A percentile compares a stretch with the other conserved stretches of the same genome.
phyloP scores from a whole-genome alignment of 345 rosid species.

The Diplotaxis tenuifolia region DNA sequence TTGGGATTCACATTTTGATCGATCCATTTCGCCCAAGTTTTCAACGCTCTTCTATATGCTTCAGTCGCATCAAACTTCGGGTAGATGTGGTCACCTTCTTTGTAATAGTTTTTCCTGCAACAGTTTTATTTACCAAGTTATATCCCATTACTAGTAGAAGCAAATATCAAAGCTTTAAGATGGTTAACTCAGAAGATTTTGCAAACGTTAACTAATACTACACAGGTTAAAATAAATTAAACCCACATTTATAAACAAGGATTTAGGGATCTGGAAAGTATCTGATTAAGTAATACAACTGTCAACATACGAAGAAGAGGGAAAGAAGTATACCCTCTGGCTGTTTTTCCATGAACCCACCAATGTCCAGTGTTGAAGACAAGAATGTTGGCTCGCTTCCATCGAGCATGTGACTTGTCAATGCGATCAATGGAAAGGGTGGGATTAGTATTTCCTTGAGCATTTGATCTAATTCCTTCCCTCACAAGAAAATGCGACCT shows the following conservation, averaged over 20 bases:
- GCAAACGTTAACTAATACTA: neutral
- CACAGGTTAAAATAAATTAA: neutral
- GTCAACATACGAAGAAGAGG: neutral
- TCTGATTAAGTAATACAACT: neutral
- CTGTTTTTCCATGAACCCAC: conserved; percentile 99
- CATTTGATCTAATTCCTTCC: conserved; percentile 76
- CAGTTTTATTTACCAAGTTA: conserved; percentile 24
- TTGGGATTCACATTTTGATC: conserved; percentile 50
- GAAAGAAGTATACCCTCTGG: conserved; percentile 62
- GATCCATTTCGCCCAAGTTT: conserved; percentile 90
- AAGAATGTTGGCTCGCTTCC: conserved; percentile 83
- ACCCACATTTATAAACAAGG: neutral
- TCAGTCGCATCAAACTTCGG: conserved; percentile 79
- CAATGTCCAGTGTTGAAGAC: conserved; percentile 95
- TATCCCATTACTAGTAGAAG: conserved; percentile 4
- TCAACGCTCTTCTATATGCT: conserved; percentile 80
- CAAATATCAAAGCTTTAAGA: neutral
- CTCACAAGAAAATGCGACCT: conserved; percentile 95
- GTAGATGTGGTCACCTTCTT: conserved; percentile 82
- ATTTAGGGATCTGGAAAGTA: neutral
- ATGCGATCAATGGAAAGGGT: conserved; percentile 76
- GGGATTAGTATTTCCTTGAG: conserved; percentile 73
- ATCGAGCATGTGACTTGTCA: conserved; percentile 64
- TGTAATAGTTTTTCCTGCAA: conserved; percentile 84
- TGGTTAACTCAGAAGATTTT: conserved; percentile 5